Evolutionary conservation across 257 asterid genomes (phyloP).

Genomic region (Nicotiana benthamiana): DNA sequence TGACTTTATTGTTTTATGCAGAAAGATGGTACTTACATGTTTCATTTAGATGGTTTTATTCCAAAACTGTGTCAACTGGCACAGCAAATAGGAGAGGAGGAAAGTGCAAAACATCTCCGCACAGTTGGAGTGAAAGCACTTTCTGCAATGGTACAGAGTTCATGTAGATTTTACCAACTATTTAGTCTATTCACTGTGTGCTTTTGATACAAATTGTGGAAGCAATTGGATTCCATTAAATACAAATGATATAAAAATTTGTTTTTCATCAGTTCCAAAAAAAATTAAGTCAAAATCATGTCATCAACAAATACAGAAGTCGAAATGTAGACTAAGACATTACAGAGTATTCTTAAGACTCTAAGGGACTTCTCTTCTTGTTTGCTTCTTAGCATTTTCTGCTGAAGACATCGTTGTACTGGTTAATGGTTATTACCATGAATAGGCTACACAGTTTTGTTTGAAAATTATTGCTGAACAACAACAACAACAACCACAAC

Average conservation of each 20-base stretch:
- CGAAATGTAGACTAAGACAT: too few relatives aligned
- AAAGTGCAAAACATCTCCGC: conserved; percentile 42
- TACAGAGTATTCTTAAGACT: too few relatives aligned
- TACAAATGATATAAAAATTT: background rate
- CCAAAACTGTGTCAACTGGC: conserved; percentile 90
- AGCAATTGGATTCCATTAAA: background rate
- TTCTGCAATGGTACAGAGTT: conserved; percentile 61
- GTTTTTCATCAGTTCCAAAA: background rate
- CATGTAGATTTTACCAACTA: conserved; percentile 8
- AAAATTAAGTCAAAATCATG: background rate
- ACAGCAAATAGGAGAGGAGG: conserved; percentile 87
- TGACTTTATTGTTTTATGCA: conserved; percentile 26
- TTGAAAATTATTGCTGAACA: background rate
- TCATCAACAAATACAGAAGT: background rate
- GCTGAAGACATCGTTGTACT: background rate
- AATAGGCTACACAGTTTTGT: background rate
- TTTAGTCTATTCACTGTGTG: background rate
- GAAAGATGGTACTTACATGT: conserved; percentile 88
- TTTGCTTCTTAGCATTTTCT: background rate
- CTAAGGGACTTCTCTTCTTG: background rate
- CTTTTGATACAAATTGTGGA: background rate
- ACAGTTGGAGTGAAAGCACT: conserved; percentile 80
- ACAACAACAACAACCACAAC: too few relatives aligned
- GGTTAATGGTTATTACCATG: background rate
- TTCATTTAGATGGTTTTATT: conserved; percentile 72